phyloP scores from a whole-genome alignment of 202 grass and related monocot species.

The Cymbopogon flexuosus region DNA sequence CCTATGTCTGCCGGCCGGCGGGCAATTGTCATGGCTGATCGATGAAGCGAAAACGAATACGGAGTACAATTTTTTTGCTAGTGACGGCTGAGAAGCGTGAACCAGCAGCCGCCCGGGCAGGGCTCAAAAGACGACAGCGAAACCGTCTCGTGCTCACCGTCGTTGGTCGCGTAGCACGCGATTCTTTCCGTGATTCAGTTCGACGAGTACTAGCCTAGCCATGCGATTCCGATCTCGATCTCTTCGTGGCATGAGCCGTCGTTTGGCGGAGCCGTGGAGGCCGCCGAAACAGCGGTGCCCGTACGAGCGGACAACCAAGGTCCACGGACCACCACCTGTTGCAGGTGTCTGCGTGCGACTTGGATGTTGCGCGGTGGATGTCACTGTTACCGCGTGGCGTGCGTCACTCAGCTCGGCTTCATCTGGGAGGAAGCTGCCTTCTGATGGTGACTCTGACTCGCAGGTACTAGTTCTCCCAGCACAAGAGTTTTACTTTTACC shows the following conservation, averaged over 20 bases:
- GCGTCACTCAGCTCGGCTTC: conserved; percentile 3
- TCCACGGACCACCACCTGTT: not conserved
- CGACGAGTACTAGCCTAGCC: not conserved
- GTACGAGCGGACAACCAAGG: not conserved
- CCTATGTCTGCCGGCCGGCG: conserved; percentile 17
- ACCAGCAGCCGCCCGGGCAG: not conserved
- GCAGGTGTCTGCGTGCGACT: not conserved
- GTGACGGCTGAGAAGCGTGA: not conserved
- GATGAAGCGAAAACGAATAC: conserved; percentile 1
- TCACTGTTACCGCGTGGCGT: conserved; percentile 23
- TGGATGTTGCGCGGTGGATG: conserved; percentile 17
- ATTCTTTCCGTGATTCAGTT: not conserved
- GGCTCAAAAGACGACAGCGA: conserved; percentile 1
- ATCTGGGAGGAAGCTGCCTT: conserved; percentile 9
- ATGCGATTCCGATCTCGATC: not conserved
- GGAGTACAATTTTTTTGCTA: not conserved
- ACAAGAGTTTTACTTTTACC: not conserved
- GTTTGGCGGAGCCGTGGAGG: not conserved
- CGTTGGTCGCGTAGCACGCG: not conserved
- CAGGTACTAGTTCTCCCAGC: not conserved
- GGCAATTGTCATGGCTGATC: not conserved
- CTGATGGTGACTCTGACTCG: not conserved
- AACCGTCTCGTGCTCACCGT: not conserved
- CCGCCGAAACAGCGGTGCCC: conserved; percentile 13
- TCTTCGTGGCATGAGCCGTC: not conserved